These are phyloP conservation scores for Dioscorea zingiberensis DNA, from an alignment of 106 monocot species.

Conservation along the genomic window DNA sequence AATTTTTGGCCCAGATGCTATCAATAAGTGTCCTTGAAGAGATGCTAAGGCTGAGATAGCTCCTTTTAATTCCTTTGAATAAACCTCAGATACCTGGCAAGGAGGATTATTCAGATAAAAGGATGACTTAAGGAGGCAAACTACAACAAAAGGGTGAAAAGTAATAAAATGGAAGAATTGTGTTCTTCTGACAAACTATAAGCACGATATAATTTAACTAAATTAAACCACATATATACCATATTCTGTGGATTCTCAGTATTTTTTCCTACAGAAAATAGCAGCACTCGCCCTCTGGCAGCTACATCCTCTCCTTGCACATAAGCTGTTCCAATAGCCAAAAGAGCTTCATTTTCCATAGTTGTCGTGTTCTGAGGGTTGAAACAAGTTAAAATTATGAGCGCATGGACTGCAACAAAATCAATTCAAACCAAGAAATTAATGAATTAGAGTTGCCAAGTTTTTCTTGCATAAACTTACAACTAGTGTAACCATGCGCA, in stretches of 20 bases:
- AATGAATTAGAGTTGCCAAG: neutral
- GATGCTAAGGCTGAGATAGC: constrained; percentile 93
- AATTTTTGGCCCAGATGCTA: constrained; percentile 96
- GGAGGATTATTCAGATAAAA: neutral
- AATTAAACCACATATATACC: constrained; percentile 25
- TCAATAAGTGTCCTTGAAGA: constrained; percentile 92
- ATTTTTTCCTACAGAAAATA: constrained; percentile 66
- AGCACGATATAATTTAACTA: neutral
- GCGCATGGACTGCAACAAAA: neutral
- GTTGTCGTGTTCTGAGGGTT: constrained; percentile 66
- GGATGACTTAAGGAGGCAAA: neutral
- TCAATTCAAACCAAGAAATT: neutral
- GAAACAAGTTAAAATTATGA: neutral
- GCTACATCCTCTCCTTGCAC: constrained; percentile 95
- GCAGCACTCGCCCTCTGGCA: constrained; percentile 80
- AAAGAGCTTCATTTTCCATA: constrained; percentile 78
- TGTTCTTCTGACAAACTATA: no score
- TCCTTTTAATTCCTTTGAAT: constrained; percentile 92
- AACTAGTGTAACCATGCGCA: constrained; percentile 71
- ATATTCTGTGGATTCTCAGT: constrained; percentile 58
- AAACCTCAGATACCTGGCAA: constrained; percentile 76
- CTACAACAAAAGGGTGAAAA: neutral
- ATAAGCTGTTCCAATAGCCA: constrained; percentile 94
- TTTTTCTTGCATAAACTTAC: constrained; percentile 37
- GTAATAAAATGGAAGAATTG: no score